These are phyloP conservation scores for Peronospora farinosa DNA, from an alignment of 352 stramenopile genomes.

Conservation along the genomic window DNA sequence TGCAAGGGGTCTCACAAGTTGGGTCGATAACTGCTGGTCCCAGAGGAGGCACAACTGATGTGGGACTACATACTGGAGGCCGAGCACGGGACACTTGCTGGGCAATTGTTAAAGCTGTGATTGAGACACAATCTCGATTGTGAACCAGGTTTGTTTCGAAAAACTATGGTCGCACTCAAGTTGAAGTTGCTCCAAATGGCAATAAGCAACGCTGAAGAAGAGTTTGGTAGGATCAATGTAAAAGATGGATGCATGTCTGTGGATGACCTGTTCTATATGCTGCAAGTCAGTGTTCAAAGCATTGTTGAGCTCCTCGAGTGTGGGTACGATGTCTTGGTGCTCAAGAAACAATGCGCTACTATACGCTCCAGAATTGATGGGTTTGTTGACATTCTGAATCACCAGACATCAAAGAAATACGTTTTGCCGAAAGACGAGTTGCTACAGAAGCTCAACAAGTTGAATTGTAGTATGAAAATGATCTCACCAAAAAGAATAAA, in stretches of 20 bases:
- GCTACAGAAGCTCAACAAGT: slow-evolving; percentile 9
- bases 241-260: slow-evolving; percentile 8
- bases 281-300: slow-evolving; percentile 13
- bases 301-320: slow-evolving; percentile 13
- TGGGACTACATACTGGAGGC: slow-evolving; percentile 44
- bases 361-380: slow-evolving; percentile 14
- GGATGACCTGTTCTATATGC: slow-evolving; percentile 25
- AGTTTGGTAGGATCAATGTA: slow-evolving; percentile 3
- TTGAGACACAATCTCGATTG: slow-evolving; percentile 34
- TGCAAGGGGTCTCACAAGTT: background rate
- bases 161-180: slow-evolving; percentile 32
- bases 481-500: background rate
- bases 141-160: slow-evolving; percentile 29
- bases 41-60: slow-evolving; percentile 40
- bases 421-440: background rate
- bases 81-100: slow-evolving; percentile 44
- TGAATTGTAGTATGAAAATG: slow-evolving; percentile 6
- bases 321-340: slow-evolving; percentile 14
- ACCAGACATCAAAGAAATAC: slow-evolving; percentile 1
- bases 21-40: no score
- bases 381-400: slow-evolving; percentile 21
- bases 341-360: slow-evolving; percentile 8
- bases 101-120: slow-evolving; percentile 35
- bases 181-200: slow-evolving; percentile 16
- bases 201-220: slow-evolving; percentile 4